These are phyloP conservation scores for Leptographium lundbergii DNA, from an alignment of 2,329 filamentous ascomycete genomes.

Conservation along the genomic window DNA sequence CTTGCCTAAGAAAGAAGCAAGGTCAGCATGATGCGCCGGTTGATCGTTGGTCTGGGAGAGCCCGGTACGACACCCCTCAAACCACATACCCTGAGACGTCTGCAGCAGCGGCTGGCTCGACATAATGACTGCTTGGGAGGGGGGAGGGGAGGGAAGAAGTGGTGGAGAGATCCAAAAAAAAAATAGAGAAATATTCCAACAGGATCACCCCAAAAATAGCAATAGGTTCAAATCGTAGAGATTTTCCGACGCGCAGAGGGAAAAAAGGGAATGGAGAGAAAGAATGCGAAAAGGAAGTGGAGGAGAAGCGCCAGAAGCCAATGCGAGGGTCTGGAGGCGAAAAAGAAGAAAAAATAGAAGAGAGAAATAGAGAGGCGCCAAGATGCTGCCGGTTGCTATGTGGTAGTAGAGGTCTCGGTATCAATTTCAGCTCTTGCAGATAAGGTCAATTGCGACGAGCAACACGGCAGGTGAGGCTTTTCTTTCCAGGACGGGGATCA, in stretches of 20 bases:
- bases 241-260: no score
- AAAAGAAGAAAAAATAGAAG: neutral
- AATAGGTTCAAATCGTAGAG: no score
- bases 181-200: neutral
- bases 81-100: constrained; percentile 63
- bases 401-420: neutral
- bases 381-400: neutral
- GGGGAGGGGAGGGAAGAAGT: constrained; percentile 6
- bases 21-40: constrained; percentile 1
- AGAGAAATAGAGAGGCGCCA: neutral
- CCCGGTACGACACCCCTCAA: constrained; percentile 11
- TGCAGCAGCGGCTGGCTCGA: constrained; percentile 94
- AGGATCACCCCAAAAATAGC: no score
- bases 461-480: neutral
- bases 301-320: neutral
- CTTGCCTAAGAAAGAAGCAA: constrained; percentile 54
- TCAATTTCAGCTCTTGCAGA: neutral
- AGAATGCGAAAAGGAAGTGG: neutral
- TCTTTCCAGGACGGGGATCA: neutral
- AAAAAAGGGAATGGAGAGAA: neutral
- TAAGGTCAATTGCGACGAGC: neutral
- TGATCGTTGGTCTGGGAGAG: constrained; percentile 1
- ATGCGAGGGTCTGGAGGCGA: neutral
- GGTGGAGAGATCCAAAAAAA: neutral
- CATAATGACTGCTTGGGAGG: constrained; percentile 41